Evolutionary conservation across 352 stramenopile genomes (phyloP).

Genomic region (Pythium coloratum): DNA sequence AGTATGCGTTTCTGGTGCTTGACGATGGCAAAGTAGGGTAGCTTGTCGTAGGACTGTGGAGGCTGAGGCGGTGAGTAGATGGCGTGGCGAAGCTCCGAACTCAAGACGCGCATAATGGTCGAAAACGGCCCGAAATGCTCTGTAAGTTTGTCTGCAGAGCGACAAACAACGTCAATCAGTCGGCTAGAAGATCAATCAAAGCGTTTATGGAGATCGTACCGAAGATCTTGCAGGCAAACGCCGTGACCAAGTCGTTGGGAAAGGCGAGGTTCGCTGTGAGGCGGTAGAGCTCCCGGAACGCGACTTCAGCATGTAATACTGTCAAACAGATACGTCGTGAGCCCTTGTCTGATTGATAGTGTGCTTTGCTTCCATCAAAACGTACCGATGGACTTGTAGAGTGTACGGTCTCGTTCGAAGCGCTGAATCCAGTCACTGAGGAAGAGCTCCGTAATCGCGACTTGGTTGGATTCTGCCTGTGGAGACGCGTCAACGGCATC

Average conservation of each 20-base stretch:
- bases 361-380: background rate
- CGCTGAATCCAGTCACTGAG: slow-evolving; percentile 59
- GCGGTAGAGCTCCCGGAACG: slow-evolving; percentile 60
- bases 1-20: slow-evolving; percentile 64
- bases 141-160: slow-evolving; percentile 47
- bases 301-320: slow-evolving; percentile 68
- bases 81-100: slow-evolving; percentile 41
- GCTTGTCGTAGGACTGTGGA: background rate
- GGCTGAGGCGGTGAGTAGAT: slow-evolving; percentile 37
- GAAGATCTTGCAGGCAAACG: slow-evolving; percentile 56
- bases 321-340: background rate
- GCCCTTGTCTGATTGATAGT: too few relatives aligned
- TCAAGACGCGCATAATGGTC: slow-evolving; percentile 41
- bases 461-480: slow-evolving; percentile 51
- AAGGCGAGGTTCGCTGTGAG: slow-evolving; percentile 51
- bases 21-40: slow-evolving; percentile 67
- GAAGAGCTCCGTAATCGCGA: slow-evolving; percentile 56
- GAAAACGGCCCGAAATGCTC: slow-evolving; percentile 59
- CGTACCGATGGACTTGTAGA: slow-evolving; percentile 69
- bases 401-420: slow-evolving; percentile 48
- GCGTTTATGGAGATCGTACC: slow-evolving; percentile 19
- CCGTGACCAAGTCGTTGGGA: slow-evolving; percentile 62
- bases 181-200: background rate
- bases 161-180: background rate
- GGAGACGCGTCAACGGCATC: slow-evolving; percentile 53